A percentile compares a stretch with the other conserved stretches of the same genome.
These are phyloP conservation scores for Yarrowia bubula DNA, from an alignment of 805 yeast genomes.

Conservation along the genomic window DNA sequence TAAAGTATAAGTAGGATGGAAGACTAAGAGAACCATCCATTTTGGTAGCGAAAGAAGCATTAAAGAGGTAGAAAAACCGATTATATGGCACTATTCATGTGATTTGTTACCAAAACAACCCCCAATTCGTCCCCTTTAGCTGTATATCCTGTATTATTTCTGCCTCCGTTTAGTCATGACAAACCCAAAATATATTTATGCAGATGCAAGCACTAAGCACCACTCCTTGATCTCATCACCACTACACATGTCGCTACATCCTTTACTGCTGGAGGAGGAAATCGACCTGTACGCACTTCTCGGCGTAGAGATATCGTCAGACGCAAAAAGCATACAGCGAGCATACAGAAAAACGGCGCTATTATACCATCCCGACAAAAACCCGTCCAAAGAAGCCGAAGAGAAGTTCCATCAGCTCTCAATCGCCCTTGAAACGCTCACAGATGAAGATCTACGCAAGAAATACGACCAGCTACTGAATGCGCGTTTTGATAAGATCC, in stretches of 20 bases:
- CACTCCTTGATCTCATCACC: not conserved
- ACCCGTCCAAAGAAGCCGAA: conserved; percentile 35
- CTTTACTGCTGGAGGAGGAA: conserved; percentile 28
- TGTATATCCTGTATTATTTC: too few species aligned
- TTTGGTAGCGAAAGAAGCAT: too few species aligned
- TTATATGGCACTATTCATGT: too few species aligned
- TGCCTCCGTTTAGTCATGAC: too few species aligned
- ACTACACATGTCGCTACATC: conserved; percentile 14
- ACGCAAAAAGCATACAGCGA: conserved; percentile 11
- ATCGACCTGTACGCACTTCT: conserved; percentile 33
- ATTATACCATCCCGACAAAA: conserved; percentile 36
- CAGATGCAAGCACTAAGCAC: not conserved
- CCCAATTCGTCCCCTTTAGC: too few species aligned
- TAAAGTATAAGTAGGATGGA: too few species aligned
- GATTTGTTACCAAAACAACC: too few species aligned
- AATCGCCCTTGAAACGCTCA: conserved; percentile 33
- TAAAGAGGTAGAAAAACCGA: too few species aligned
- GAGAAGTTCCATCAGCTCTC: conserved; percentile 35
- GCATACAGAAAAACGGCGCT: conserved; percentile 29
- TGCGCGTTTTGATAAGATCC: conserved; percentile 27
- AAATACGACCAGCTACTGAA: conserved; percentile 31
- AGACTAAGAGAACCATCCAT: too few species aligned
- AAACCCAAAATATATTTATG: not conserved
- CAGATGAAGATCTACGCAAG: conserved; percentile 25
- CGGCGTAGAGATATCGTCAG: conserved; percentile 27